Evolutionary conservation across 306 rosid species (phyloP), one percentile per base, ranked within the genome.

Genomic region (Carpinus viminea): DNA sequence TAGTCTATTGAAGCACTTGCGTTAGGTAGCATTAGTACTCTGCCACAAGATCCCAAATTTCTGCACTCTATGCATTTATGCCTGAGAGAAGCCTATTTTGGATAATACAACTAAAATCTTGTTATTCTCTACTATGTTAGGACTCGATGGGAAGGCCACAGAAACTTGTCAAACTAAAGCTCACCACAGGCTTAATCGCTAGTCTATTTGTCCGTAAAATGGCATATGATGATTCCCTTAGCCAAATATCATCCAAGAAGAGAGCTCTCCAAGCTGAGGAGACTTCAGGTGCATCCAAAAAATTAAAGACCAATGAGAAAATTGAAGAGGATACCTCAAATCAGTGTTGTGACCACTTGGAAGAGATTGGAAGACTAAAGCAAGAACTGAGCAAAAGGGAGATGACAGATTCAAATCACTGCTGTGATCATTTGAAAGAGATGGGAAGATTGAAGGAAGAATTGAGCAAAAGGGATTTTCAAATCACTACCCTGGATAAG

Each of bases 101-200:
- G 8, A 18, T 65, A 36, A 65, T 34, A 65, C 12, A 65, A 52
- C 4, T 55, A 10, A 55, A 38, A 8, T 64, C 0, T 36, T 68
- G 51, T 68, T 41, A 8, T 41, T n/a, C 50, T 68, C 13, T 68
- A 38, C 52, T 7, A 17, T 77, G 64, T 41, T 70, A 88, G 91
- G 91, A 88, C 73, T 78, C 89, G 5, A 51, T 38, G 66, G 91
- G 91, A 57, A 74, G 84, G 43, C 91, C 83, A 1, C 91, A 88
- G 75, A 88, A 88, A 59, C 86, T 80, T 18, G 4, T 78, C 62
- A 73, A 65, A 56, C 77, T 75, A 66, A 61, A 75, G 53, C 81
- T 72, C 78, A 66, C 62, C 76, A 73, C 76, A 1, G 89, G 89
- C 12, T 36, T 62, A 41, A 50, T 16, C 28, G 76, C 66, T n/a